Base-by-base conservation (phyloP, 1,284 basidiomycete species). In the Apiotrichum porosum region DNA sequence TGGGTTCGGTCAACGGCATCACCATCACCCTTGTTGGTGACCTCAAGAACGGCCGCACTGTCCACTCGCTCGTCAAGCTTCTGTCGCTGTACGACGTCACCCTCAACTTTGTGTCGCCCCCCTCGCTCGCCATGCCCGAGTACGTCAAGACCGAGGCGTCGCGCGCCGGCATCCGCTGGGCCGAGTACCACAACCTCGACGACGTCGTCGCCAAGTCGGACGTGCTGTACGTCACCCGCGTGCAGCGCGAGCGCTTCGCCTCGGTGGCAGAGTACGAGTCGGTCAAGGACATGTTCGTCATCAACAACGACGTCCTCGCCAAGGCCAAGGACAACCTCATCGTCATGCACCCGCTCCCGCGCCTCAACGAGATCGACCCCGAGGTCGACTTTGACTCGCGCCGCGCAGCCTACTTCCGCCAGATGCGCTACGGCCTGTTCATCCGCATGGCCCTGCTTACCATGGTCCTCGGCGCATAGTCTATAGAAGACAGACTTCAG, bases 361-460 rank as follows among this genome's bases (percentile, higher is more conserved):
- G 95, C 62, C 82, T 92, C 40, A 93, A 93, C 66, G 89, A 98
- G 85, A 94, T 98, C 62, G 92, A 95, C 69, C 88, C 92, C 6
- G 93, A 97, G 71, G 92, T 99, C 44, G 95, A 98, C 75, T 97
- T 95, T 64, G 94, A 98, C 72, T 86, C 83, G 13, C 82, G 87
- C 38, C 81, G 93, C 13, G 94, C 93, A 1, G 93, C 92, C 26
- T 98, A 97, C 77, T 97, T 97, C 85, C 83, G 95, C 41, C 93
- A 97, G 72, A 97, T 97, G 92, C 85, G 92, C 55, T 95, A 94
- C 73, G 95, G 94, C 44, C 84, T 97, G 58, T 97, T 93, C 71
- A 80, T 87, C 59, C 82, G 85, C 46, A 86, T 86, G 85, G 85
- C 85, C 6, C 74, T 86, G 30, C 76, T 86, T 22, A 81, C 82